Evolutionary conservation across 2,329 filamentous ascomycete species (phyloP).

Genomic region (Microcera coccophila): DNA sequence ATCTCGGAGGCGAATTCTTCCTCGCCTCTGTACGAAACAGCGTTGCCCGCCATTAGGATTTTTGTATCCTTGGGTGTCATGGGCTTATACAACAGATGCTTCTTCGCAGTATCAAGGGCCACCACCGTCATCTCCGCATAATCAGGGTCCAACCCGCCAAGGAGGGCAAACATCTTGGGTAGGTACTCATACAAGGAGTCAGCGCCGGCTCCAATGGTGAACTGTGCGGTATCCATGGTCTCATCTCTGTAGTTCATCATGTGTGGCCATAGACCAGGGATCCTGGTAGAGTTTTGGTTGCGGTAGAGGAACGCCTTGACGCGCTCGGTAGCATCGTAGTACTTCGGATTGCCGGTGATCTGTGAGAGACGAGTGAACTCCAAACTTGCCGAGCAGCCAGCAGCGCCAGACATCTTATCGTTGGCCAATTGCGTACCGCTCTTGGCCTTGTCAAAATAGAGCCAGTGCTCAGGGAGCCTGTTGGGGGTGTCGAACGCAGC

Average conservation of each 20-base stretch:
- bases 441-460: constrained; percentile 42
- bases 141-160: constrained; percentile 60
- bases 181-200: constrained; percentile 58
- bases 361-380: constrained; percentile 75
- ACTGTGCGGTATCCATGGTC: constrained; percentile 37
- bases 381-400: constrained; percentile 63
- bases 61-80: constrained; percentile 57
- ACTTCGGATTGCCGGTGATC: constrained; percentile 67
- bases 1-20: constrained; percentile 33
- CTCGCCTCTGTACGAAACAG: constrained; percentile 26
- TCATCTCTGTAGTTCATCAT: constrained; percentile 58
- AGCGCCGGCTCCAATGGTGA: constrained; percentile 43
- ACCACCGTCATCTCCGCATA: constrained; percentile 63
- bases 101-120: constrained; percentile 58
- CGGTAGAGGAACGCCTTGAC: constrained; percentile 65
- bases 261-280: constrained; percentile 72
- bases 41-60: constrained; percentile 55
- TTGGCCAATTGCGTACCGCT: constrained; percentile 36
- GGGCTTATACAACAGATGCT: constrained; percentile 64
- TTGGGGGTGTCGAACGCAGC: constrained; percentile 53
- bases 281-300: constrained; percentile 60
- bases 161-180: constrained; percentile 56
- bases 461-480: constrained; percentile 45
- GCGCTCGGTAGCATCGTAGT: constrained; percentile 72
- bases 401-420: constrained; percentile 39